Evolutionary conservation across 2,329 filamentous ascomycete genomes (phyloP).

Genomic region (Magnaporthiopsis rhizophila): DNA sequence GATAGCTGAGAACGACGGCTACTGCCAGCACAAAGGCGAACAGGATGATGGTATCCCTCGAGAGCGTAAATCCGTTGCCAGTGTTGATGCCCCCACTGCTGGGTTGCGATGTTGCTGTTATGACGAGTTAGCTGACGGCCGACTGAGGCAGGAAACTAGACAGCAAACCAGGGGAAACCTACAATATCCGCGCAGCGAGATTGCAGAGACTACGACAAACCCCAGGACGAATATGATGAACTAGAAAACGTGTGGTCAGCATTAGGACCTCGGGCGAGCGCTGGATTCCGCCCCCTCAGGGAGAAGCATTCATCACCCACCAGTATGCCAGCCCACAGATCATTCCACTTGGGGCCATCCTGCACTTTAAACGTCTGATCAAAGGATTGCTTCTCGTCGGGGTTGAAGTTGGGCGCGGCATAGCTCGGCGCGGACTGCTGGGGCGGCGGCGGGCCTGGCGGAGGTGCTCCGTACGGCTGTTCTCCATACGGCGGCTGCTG

Average conservation of each 20-base stretch:
- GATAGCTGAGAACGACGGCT: constrained; percentile 66
- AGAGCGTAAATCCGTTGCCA: constrained; percentile 59
- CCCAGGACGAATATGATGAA: constrained; percentile 19
- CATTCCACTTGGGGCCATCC: constrained; percentile 73
- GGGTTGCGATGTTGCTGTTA: constrained; percentile 44
- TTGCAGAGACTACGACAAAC: constrained; percentile 13
- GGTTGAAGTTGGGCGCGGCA: constrained; percentile 17
- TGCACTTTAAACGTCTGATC: constrained; percentile 77
- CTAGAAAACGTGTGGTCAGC: background rate
- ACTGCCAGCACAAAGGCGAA: constrained; percentile 72
- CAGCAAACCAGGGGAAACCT: background rate
- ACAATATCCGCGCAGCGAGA: constrained; percentile 15
- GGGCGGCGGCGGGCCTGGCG: constrained; percentile 4
- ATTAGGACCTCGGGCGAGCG: background rate
- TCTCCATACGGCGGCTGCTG: background rate
- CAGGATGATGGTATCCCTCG: constrained; percentile 78
- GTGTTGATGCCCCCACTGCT: constrained; percentile 69
- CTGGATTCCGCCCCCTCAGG: background rate
- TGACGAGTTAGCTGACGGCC: constrained; percentile 7
- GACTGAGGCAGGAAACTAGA: background rate
- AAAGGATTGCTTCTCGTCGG: constrained; percentile 50
- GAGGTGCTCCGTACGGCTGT: background rate
- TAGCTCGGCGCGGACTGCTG: background rate
- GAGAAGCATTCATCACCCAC: constrained; percentile 33
- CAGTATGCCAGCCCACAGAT: constrained; percentile 80